phyloP scores from a whole-genome alignment of 2,329 filamentous ascomycete genomes.

The Calonectria henricotiae region DNA sequence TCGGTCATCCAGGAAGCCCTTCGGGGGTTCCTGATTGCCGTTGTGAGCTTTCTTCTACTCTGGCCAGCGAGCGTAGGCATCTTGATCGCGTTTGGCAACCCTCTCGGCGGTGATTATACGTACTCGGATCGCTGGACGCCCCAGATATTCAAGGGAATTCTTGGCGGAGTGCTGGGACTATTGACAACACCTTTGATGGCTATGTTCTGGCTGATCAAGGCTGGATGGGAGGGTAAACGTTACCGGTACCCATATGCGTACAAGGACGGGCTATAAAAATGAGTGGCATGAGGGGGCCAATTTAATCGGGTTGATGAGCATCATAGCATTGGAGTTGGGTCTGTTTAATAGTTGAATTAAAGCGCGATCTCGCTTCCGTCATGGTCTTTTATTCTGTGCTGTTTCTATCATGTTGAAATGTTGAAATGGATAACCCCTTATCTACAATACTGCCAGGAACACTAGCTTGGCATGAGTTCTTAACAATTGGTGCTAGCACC shows the following conservation, averaged over 20 bases:
- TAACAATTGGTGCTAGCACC: conserved; percentile 42
- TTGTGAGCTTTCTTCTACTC: conserved; percentile 61
- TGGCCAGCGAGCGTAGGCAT: conserved; percentile 65
- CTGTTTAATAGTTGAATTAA: not conserved
- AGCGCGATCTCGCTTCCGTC: not conserved
- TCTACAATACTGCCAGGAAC: too few species aligned
- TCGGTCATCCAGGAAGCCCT: conserved; percentile 53
- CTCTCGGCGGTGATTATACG: conserved; percentile 61
- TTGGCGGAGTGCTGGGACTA: conserved; percentile 65
- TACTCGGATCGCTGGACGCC: conserved; percentile 64
- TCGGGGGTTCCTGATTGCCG: conserved; percentile 51
- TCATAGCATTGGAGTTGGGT: not conserved
- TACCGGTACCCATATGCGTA: not conserved
- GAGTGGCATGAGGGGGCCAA: not conserved
- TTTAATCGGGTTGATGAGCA: not conserved
- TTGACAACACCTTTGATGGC: conserved; percentile 66
- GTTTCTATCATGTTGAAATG: not conserved
- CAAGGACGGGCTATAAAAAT: not conserved
- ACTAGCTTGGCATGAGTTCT: not conserved
- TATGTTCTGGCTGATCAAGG: conserved; percentile 67
- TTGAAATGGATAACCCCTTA: not conserved
- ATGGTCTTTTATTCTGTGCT: not conserved
- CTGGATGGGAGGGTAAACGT: conserved; percentile 61
- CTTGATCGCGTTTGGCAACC: conserved; percentile 59
- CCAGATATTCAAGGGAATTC: conserved; percentile 67